These are phyloP conservation scores for Lichtheimia hyalospora DNA, from an alignment of 371 early-diverging fungal species.

Conservation along the genomic window DNA sequence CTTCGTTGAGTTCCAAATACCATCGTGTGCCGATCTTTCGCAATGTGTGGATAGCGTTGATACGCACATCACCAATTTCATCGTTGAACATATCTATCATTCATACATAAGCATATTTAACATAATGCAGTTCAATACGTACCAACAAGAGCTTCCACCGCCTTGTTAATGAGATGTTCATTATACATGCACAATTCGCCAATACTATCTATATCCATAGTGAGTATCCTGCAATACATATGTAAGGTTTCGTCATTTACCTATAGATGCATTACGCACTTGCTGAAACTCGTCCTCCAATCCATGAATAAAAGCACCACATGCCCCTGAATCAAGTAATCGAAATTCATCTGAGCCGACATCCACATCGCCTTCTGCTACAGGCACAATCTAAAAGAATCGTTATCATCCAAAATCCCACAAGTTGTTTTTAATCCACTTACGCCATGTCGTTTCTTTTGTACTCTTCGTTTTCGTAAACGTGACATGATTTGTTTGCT, in stretches of 20 bases:
- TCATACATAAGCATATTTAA: background rate
- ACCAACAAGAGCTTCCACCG: slow-evolving; percentile 78
- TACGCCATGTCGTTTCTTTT: slow-evolving; percentile 6
- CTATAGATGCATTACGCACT: slow-evolving; percentile 83
- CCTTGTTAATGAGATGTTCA: slow-evolving; percentile 61
- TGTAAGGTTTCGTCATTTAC: slow-evolving; percentile 32
- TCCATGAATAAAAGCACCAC: slow-evolving; percentile 92
- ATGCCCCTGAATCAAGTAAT: slow-evolving; percentile 71
- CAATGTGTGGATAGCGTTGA: slow-evolving; percentile 78
- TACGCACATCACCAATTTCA: slow-evolving; percentile 79
- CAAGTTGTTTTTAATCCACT: background rate
- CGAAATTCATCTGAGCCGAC: slow-evolving; percentile 65
- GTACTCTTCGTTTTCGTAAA: slow-evolving; percentile 18
- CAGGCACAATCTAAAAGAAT: slow-evolving; percentile 35
- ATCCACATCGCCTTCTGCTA: slow-evolving; percentile 68
- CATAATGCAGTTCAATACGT: slow-evolving; percentile 6
- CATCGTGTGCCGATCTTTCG: slow-evolving; percentile 63
- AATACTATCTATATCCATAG: slow-evolving; percentile 65
- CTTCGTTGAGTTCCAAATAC: slow-evolving; percentile 65
- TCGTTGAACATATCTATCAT: slow-evolving; percentile 90
- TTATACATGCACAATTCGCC: slow-evolving; percentile 69
- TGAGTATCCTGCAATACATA: no score
- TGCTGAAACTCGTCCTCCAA: slow-evolving; percentile 90
- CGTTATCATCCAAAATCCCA: background rate
- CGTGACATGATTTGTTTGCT: slow-evolving; percentile 80